phyloP scores from a whole-genome alignment of 1,139 yeast genomes.

The Pneumocystis jirovecii region DNA sequence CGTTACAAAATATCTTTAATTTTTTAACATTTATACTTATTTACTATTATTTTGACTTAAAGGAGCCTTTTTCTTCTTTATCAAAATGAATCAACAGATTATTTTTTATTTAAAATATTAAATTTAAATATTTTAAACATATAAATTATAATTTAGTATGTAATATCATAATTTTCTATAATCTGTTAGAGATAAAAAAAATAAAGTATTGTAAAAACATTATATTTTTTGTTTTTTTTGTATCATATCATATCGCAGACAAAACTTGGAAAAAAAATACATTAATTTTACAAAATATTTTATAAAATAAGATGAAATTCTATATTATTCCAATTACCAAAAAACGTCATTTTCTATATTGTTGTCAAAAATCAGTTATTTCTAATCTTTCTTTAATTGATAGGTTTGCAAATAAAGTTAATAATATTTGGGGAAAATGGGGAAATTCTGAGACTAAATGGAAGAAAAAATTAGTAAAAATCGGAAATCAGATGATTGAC shows the following conservation, averaged over 20 bases:
- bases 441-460: slow-evolving; percentile 24
- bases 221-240: background rate
- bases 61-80: background rate
- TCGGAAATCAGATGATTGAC: slow-evolving; percentile 23
- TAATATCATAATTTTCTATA: no score
- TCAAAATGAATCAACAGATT: background rate
- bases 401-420: slow-evolving; percentile 7
- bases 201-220: no score
- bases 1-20: background rate
- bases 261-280: background rate
- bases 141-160: background rate
- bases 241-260: background rate
- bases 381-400: slow-evolving; percentile 7
- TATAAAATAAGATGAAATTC: background rate
- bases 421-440: slow-evolving; percentile 7
- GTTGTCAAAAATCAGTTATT: background rate
- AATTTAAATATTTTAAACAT: background rate
- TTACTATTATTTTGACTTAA: background rate
- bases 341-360: background rate
- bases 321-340: background rate
- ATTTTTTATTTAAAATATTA: no score
- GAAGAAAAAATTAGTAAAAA: slow-evolving; percentile 25
- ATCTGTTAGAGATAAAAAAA: no score
- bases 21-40: background rate
- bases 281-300: background rate